These are phyloP conservation scores for Aristolochia contorta DNA, from an alignment of 164 flowering plant species.

Conservation along the genomic window DNA sequence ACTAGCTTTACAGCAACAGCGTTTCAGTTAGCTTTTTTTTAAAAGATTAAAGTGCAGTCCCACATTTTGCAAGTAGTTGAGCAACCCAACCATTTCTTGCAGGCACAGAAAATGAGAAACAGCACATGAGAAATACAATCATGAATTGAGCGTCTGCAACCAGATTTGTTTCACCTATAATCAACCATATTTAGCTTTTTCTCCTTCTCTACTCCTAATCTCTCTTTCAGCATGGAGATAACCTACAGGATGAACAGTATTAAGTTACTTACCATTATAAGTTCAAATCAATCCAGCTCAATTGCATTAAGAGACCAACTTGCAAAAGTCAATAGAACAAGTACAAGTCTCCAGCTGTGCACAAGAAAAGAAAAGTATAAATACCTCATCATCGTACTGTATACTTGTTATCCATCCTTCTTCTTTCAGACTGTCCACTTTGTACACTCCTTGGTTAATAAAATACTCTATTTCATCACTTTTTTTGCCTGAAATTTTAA, in stretches of 20 bases:
- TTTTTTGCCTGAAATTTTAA: constrained; percentile 45
- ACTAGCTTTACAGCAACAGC: too few relatives aligned
- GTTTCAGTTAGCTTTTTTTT: too few relatives aligned
- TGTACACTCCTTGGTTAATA: constrained; percentile 74
- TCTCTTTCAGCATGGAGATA: constrained; percentile 53
- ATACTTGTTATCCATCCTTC: constrained; percentile 72
- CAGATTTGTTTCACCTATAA: constrained; percentile 41
- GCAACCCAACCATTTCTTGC: background rate
- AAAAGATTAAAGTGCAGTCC: too few relatives aligned
- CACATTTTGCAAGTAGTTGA: background rate
- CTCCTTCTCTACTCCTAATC: constrained; percentile 41
- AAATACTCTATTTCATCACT: constrained; percentile 68
- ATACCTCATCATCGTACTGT: constrained; percentile 87
- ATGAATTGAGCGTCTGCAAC: background rate
- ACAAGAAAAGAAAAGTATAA: too few relatives aligned
- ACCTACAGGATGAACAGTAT: constrained; percentile 38
- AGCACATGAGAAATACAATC: background rate
- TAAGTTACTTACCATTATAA: background rate
- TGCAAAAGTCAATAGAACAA: too few relatives aligned
- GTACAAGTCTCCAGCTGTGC: too few relatives aligned
- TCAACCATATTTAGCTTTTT: constrained; percentile 60
- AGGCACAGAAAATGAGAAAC: background rate
- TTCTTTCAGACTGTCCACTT: constrained; percentile 71
- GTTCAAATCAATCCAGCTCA: too few relatives aligned
- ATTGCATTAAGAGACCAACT: too few relatives aligned